Conservation (phyloP, 768 basidiomycete genomes). For the Termitomyces sp. region DNA sequence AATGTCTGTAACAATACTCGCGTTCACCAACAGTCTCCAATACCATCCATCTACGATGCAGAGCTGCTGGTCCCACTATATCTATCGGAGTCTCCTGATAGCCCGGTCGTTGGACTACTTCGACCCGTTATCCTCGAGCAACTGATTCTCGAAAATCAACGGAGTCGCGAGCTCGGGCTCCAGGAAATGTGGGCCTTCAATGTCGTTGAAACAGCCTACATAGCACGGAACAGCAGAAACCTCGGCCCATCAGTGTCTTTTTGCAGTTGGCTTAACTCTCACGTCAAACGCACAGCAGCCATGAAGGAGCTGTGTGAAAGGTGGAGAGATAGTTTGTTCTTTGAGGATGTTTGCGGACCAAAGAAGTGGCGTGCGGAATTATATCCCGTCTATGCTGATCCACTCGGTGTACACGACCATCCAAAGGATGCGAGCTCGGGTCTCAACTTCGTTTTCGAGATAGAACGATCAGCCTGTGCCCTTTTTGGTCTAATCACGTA, state of each 20-base stretch:
- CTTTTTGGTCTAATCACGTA: conserved; percentile 89
- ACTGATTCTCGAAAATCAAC: conserved; percentile 45
- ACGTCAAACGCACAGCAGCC: conserved; percentile 50
- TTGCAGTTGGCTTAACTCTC: conserved; percentile 43
- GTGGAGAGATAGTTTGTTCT: conserved; percentile 66
- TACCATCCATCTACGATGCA: conserved; percentile 24
- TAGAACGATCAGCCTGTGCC: conserved; percentile 87
- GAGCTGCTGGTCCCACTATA: conserved; percentile 52
- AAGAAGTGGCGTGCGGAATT: conserved; percentile 82
- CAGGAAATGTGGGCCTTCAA: conserved; percentile 36
- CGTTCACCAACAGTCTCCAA: conserved; percentile 22
- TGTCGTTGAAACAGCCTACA: conserved; percentile 20
- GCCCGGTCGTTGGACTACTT: conserved; percentile 57
- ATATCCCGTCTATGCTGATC: conserved; percentile 72
- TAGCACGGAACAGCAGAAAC: conserved; percentile 13
- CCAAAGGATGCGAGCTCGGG: conserved; percentile 27
- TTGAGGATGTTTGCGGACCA: conserved; percentile 61
- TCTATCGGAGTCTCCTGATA: conserved; percentile 41
- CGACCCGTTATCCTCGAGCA: conserved; percentile 50
- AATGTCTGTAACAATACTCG: conserved; percentile 69
- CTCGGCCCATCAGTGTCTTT: conserved; percentile 43
- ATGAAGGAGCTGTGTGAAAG: conserved; percentile 66
- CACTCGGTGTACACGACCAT: conserved; percentile 55
- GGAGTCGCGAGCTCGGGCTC: conserved; percentile 18
- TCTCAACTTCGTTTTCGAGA: conserved; percentile 72